Conservation (phyloP, 441 rosid species). For the Gossypium schwendimanii region DNA sequence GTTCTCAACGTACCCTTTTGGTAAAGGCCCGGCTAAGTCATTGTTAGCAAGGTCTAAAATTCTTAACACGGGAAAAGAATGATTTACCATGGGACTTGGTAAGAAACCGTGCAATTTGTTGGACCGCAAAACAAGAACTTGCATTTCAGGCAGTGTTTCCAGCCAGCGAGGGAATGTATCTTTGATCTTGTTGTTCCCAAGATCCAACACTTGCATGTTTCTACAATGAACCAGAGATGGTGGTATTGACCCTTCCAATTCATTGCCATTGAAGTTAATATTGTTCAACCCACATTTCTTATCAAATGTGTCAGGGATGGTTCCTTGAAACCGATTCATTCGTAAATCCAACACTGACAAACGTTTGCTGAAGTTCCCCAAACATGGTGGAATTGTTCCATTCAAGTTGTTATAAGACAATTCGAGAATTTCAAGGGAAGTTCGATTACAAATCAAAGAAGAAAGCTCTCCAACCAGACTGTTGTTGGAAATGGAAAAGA, state of each 20-base stretch:
- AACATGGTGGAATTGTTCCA: constrained; percentile 16
- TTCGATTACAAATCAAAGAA: neutral
- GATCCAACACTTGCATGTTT: constrained; percentile 15
- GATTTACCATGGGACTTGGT: no score
- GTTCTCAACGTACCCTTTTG: neutral
- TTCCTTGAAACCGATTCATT: constrained; percentile 4
- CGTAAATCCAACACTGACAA: constrained; percentile 15
- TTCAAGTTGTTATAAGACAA: no score
- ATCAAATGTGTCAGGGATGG: constrained; percentile 1
- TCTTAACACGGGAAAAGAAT: neutral
- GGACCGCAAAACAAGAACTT: constrained; percentile 14
- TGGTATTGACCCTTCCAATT: constrained; percentile 18
- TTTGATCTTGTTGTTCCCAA: constrained; percentile 9
- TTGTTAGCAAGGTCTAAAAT: constrained; percentile 16
- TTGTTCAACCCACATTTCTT: neutral
- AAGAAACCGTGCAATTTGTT: neutral
- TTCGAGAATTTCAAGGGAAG: neutral
- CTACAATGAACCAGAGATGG: constrained; percentile 10
- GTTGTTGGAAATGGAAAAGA: constrained; percentile 42
- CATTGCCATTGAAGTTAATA: constrained; percentile 10
- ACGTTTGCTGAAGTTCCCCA: neutral
- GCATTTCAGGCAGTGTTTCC: neutral
- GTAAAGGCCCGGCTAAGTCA: neutral
- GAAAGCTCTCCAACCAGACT: constrained; percentile 57
- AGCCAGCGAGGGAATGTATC: constrained; percentile 4